phyloP scores from a whole-genome alignment of 768 basidiomycete genomes.

The Tricholoma sp. region DNA sequence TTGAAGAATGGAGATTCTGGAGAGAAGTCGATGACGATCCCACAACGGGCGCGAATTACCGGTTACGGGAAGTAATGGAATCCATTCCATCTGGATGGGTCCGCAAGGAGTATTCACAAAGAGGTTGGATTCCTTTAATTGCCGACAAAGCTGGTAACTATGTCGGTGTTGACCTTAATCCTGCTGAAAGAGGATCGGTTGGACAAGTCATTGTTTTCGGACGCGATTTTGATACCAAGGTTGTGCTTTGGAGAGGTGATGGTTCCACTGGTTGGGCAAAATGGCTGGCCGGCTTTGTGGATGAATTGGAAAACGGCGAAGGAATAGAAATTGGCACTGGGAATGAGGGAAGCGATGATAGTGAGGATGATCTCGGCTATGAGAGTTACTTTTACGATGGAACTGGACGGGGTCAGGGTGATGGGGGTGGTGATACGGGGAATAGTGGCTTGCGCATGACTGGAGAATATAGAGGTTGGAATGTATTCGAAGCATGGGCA shows the following conservation, averaged over 20 bases:
- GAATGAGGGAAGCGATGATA: slow-evolving; percentile 58
- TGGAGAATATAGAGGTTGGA: slow-evolving; percentile 91
- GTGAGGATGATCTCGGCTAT: slow-evolving; percentile 83
- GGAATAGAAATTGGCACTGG: slow-evolving; percentile 72
- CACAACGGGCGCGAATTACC: slow-evolving; percentile 71
- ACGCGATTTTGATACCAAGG: slow-evolving; percentile 97
- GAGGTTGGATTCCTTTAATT: slow-evolving; percentile 95
- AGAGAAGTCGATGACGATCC: slow-evolving; percentile 90
- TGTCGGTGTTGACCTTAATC: slow-evolving; percentile 91
- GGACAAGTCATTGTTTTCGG: slow-evolving; percentile 99
- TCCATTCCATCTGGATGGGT: slow-evolving; percentile 90
- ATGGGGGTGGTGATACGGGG: slow-evolving; percentile 72
- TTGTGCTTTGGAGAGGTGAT: slow-evolving; percentile 90
- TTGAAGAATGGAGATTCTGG: slow-evolving; percentile 97
- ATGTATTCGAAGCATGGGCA: slow-evolving; percentile 88
- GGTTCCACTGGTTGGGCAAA: slow-evolving; percentile 91
- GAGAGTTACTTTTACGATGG: slow-evolving; percentile 85
- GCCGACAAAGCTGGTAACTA: slow-evolving; percentile 96
- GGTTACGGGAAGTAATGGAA: slow-evolving; percentile 72
- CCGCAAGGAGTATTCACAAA: slow-evolving; percentile 82
- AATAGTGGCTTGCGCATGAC: slow-evolving; percentile 68
- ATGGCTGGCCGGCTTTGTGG: slow-evolving; percentile 88
- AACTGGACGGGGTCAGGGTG: slow-evolving; percentile 68
- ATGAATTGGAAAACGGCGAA: slow-evolving; percentile 88
- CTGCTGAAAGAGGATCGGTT: slow-evolving; percentile 62